Base-by-base conservation (phyloP, 1,284 basidiomycete species). In the Xanthoconium separans region DNA sequence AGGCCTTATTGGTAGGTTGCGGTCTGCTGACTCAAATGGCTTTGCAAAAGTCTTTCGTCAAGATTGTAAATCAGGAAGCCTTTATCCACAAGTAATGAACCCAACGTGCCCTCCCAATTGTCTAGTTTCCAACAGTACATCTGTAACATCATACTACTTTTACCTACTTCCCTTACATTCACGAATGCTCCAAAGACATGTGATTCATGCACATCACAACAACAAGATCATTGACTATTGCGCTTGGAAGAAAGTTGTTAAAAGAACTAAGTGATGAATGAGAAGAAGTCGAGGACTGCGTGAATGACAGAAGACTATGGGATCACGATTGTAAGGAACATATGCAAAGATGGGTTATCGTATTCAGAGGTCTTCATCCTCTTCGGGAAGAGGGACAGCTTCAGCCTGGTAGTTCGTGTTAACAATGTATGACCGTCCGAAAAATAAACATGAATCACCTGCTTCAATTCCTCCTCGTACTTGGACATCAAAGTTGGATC, bases 401-500 rank as follows among this genome's bases (percentile, higher is more conserved):
- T 87, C 87, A 55, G 88, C 88, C 88, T 90, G 24, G 54, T 4
- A 45, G 42, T 39, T 34, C 40, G 41, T 22, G 47, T 64, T 33
- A 65, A 56, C n/a, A 16, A 57, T 7, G 39, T 2, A 31, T 27
- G 29, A 3, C 29, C n/a, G 18, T 34, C 18, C 10, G 34, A 15
- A 12, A 30, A 50, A 42, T 27, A 13, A 29, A 34, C 33, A 43
- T 18, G 44, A 72, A 77, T 57, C 63, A 89, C 89, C 74, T 75
- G 66, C 53, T 81, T 76, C 76, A 97, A 79, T 77, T 99, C 93
- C 61, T 73, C 70, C 68, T 88, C 81, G 78, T 99, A 98, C 72
- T 91, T 82, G 58, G 78, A 77, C 84, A 97, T 95, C 69, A 98
- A 79, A 37, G 65, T 73, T 33, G 81, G 75, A 74, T 98, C 95